Percentiles rank a stretch among this genome's conserved stretches.
Evolutionary conservation across 1,139 yeast species (phyloP).

Genomic region (Kluyveromyces sp.): DNA sequence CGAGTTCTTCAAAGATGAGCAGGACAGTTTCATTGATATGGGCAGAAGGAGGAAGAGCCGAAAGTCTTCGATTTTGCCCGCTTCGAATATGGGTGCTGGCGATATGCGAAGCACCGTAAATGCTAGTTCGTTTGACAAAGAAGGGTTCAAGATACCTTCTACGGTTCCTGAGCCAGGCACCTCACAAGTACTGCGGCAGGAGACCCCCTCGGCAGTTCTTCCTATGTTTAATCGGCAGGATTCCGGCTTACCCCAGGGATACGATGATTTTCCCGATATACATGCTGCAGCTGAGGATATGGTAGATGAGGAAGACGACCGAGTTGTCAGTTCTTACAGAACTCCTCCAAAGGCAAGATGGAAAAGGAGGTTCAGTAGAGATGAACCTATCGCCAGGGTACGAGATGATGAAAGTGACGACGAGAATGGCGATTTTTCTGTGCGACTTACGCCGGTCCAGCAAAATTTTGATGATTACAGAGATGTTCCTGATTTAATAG

Average conservation of each 20-base stretch:
- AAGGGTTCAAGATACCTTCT: slow-evolving; percentile 9
- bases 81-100: background rate
- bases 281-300: background rate
- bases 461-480: slow-evolving; percentile 13
- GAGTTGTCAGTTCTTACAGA: background rate
- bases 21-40: slow-evolving; percentile 16
- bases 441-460: slow-evolving; percentile 19
- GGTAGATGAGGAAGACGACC: background rate
- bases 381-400: background rate
- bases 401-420: background rate
- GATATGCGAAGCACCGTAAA: background rate
- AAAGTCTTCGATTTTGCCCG: slow-evolving; percentile 22
- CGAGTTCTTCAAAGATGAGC: slow-evolving; percentile 58
- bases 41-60: slow-evolving; percentile 14
- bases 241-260: background rate
- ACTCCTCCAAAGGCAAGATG: slow-evolving; percentile 2
- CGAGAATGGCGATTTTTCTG: slow-evolving; percentile 4
- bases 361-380: slow-evolving; percentile 1
- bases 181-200: slow-evolving; percentile 1
- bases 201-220: background rate
- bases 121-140: slow-evolving; percentile 6
- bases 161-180: slow-evolving; percentile 8
- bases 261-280: slow-evolving; percentile 1
- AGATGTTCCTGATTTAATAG: slow-evolving; percentile 28
- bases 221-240: background rate